phyloP scores from a whole-genome alignment of 2,329 filamentous ascomycete genomes.

The Aspergillus versicolor region DNA sequence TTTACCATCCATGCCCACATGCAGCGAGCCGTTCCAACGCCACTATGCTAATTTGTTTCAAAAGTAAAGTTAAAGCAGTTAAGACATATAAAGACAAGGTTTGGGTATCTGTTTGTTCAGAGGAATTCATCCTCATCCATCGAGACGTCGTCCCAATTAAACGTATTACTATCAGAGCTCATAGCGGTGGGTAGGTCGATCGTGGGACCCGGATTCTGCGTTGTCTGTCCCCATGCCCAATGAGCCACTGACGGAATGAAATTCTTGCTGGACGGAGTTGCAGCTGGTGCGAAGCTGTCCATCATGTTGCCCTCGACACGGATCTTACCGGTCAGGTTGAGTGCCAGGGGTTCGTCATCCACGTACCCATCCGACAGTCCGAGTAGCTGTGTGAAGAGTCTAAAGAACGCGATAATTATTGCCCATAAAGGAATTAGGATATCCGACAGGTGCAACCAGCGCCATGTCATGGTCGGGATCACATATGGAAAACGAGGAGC shows the following conservation, averaged over 20 bases:
- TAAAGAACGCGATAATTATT: constrained; percentile 29
- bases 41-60: neutral
- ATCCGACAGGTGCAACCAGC: constrained; percentile 42
- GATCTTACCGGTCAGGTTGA: constrained; percentile 30
- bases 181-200: constrained; percentile 9
- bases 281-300: constrained; percentile 18
- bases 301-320: constrained; percentile 30
- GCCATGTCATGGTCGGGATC: constrained; percentile 54
- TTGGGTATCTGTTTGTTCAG: constrained; percentile 5
- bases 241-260: constrained; percentile 12
- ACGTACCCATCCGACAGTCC: constrained; percentile 46
- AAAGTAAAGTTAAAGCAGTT: neutral
- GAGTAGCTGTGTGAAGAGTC: constrained; percentile 35
- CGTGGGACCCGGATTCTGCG: constrained; percentile 4
- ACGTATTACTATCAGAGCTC: constrained; percentile 13
- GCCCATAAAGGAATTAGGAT: constrained; percentile 32
- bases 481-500: constrained; percentile 57
- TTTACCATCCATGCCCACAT: neutral
- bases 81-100: neutral
- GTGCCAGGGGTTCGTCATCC: constrained; percentile 31
- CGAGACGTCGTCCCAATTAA: constrained; percentile 17
- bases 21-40: neutral
- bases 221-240: constrained; percentile 8
- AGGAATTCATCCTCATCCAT: constrained; percentile 38
- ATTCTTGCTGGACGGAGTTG: constrained; percentile 10